These are phyloP conservation scores for Acer yangbiense DNA, from an alignment of 345 rosid genomes.

Conservation along the genomic window DNA sequence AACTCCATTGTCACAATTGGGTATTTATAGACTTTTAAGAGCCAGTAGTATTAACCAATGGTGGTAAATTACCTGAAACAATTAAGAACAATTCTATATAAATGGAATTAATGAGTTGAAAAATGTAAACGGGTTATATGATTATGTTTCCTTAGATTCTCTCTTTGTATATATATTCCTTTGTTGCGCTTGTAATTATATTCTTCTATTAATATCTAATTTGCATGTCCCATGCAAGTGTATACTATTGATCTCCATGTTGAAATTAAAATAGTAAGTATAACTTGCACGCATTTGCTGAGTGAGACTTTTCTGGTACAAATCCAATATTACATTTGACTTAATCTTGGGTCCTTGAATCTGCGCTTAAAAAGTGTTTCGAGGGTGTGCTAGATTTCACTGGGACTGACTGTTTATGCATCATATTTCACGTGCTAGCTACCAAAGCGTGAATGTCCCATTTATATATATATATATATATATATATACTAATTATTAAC, in stretches of 20 bases:
- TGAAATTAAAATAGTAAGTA: background rate
- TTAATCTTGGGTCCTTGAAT: constrained; percentile 17
- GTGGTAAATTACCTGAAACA: background rate
- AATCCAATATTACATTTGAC: constrained; percentile 28
- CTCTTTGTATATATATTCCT: background rate
- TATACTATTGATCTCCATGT: constrained; percentile 3
- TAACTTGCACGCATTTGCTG: constrained; percentile 19
- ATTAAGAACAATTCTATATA: background rate
- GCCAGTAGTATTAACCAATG: background rate
- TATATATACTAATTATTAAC: background rate
- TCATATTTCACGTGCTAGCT: constrained; percentile 19
- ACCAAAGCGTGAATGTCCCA: background rate
- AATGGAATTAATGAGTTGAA: background rate
- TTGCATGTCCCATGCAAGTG: constrained; percentile 56
- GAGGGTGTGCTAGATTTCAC: background rate
- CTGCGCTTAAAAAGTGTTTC: background rate
- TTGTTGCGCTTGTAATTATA: too few species aligned
- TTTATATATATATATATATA: background rate
- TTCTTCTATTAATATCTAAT: background rate
- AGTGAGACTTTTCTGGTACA: constrained; percentile 37
- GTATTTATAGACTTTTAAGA: constrained; percentile 35
- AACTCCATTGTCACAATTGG: constrained; percentile 7
- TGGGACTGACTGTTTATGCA: constrained; percentile 26
- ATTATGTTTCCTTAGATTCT: constrained; percentile 35
- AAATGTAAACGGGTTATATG: constrained; percentile 23